Conservation (phyloP, 1,284 basidiomycete genomes). For the Ustilago trichophora region DNA sequence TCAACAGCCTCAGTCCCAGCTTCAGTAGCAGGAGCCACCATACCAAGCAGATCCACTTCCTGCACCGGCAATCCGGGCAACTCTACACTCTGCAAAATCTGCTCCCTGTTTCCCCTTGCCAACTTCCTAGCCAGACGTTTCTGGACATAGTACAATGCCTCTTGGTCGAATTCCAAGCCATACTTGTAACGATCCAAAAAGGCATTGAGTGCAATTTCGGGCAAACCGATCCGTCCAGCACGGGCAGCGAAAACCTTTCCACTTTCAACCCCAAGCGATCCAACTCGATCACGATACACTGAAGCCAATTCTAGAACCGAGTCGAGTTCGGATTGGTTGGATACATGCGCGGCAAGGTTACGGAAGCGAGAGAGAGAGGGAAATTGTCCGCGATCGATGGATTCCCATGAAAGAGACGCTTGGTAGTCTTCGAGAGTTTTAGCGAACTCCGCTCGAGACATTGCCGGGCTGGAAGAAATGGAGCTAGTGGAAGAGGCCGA, state of each 20-base stretch:
- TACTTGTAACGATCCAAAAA: constrained; percentile 30
- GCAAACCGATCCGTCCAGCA: constrained; percentile 7
- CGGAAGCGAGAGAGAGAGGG: constrained; percentile 16
- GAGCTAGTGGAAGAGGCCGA: constrained; percentile 3
- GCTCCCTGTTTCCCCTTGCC: neutral
- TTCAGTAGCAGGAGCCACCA: neutral
- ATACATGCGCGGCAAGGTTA: constrained; percentile 7
- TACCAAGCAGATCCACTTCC: constrained; percentile 15
- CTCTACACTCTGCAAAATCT: constrained; percentile 19
- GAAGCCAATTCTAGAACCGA: constrained; percentile 21
- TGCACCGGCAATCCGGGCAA: constrained; percentile 23
- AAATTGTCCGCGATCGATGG: constrained; percentile 14
- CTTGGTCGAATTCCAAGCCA: constrained; percentile 31
- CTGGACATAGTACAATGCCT: constrained; percentile 22
- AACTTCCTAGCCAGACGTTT: constrained; percentile 13
- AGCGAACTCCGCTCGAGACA: constrained; percentile 22
- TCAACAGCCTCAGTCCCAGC: neutral
- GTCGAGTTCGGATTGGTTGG: constrained; percentile 10
- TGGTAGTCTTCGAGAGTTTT: constrained; percentile 8
- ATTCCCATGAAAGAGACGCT: constrained; percentile 11
- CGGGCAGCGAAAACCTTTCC: constrained; percentile 2
- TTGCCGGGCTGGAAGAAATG: neutral
- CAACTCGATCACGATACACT: constrained; percentile 34
- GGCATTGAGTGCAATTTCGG: constrained; percentile 36
- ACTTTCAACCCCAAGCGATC: constrained; percentile 10